Percentiles rank a stretch among this genome's conserved stretches.
Conservation (phyloP, 2,329 filamentous ascomycete genomes). For the Colletotrichum sansevieriae region DNA sequence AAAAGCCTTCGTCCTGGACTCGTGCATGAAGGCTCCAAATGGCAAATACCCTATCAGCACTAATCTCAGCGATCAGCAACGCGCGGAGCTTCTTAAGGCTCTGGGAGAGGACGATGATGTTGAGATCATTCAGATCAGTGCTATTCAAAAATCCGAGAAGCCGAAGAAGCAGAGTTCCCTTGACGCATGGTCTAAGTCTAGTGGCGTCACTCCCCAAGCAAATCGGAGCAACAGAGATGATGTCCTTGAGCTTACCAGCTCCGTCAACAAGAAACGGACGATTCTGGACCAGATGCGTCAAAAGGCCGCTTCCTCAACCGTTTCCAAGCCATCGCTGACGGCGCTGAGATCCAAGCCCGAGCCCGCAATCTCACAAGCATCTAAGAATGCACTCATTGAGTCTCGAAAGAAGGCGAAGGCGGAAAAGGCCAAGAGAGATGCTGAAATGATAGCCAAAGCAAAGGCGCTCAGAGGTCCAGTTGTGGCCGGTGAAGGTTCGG, state of each 20-base stretch:
- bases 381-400: conserved; percentile 42
- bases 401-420: conserved; percentile 59
- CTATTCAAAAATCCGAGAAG: conserved; percentile 51
- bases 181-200: conserved; percentile 73
- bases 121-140: conserved; percentile 60
- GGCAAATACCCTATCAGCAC: conserved; percentile 75
- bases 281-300: conserved; percentile 60
- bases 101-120: conserved; percentile 71
- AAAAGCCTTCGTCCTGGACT: conserved; percentile 73
- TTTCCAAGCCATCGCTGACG: conserved; percentile 34
- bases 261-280: conserved; percentile 59
- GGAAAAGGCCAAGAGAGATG: conserved; percentile 79
- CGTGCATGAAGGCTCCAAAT: conserved; percentile 70
- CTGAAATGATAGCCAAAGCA: conserved; percentile 77
- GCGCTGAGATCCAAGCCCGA: conserved; percentile 32
- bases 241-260: conserved; percentile 60
- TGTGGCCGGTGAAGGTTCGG: conserved; percentile 83
- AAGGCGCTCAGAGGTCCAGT: conserved; percentile 69
- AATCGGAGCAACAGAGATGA: conserved; percentile 60
- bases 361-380: conserved; percentile 25
- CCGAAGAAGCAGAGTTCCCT: conserved; percentile 70
- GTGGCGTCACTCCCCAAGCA: conserved; percentile 44
- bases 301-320: conserved; percentile 21
- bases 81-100: conserved; percentile 81
- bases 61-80: conserved; percentile 84